phyloP scores from a whole-genome alignment of 345 rosid genomes.

The Eucalyptus sp. region DNA sequence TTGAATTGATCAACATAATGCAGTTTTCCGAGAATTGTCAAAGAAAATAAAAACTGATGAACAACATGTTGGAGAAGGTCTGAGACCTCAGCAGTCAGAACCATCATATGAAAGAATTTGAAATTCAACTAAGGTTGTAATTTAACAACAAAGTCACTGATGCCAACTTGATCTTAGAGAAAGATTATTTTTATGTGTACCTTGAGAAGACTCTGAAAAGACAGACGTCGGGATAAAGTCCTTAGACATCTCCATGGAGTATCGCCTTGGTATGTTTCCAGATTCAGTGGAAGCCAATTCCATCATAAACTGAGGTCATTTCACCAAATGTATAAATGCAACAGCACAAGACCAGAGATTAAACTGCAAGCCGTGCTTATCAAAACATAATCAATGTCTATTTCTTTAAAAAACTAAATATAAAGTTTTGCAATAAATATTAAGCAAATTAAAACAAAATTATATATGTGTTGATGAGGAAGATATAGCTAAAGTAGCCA shows the following conservation, averaged over 20 bases:
- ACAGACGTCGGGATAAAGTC: conserved; percentile 64
- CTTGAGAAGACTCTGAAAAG: conserved; percentile 54
- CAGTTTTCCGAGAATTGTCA: not conserved
- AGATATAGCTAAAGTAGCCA: not conserved
- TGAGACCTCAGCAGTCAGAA: not conserved
- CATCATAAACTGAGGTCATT: conserved; percentile 48
- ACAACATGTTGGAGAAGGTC: not conserved
- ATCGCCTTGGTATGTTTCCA: conserved; percentile 51
- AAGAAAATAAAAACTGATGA: not conserved
- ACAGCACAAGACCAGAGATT: not conserved
- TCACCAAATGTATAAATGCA: not conserved
- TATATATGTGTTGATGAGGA: not conserved
- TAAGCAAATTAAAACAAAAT: not conserved
- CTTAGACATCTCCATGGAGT: conserved; percentile 66
- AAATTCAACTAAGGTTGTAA: not conserved
- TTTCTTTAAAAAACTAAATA: not conserved
- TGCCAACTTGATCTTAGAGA: not conserved
- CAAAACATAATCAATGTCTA: not conserved
- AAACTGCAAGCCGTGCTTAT: not conserved
- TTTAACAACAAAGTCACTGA: not conserved
- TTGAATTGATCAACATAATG: not conserved
- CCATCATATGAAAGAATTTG: not conserved
- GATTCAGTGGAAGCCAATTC: conserved; percentile 57
- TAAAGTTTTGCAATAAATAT: not conserved
- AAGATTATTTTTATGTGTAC: conserved; percentile 10